Conservation (phyloP, 306 rosid genomes). For the Begonia fuchsioides region DNA sequence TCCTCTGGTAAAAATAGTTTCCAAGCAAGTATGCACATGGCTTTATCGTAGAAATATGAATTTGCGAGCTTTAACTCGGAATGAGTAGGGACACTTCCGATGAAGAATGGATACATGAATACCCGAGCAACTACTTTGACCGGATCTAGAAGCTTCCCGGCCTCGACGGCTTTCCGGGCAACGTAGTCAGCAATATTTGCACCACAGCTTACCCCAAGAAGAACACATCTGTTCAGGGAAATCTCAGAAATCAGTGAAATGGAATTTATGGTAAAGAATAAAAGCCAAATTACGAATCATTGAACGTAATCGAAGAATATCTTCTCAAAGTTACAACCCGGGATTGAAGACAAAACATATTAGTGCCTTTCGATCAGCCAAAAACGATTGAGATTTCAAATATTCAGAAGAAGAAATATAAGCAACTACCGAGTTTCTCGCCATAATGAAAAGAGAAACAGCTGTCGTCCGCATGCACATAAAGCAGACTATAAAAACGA, state of each 20-base stretch:
- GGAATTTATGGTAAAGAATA: too few relatives aligned
- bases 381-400: too few relatives aligned
- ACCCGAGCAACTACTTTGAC: slow-evolving; percentile 92
- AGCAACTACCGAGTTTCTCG: too few relatives aligned
- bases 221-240: slow-evolving; percentile 64
- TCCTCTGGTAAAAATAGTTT: slow-evolving; percentile 74
- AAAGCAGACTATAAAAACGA: too few relatives aligned
- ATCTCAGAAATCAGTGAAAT: slow-evolving; percentile 12
- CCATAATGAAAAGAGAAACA: too few relatives aligned
- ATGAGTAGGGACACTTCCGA: slow-evolving; percentile 79
- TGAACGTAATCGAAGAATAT: too few relatives aligned
- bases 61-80: slow-evolving; percentile 90
- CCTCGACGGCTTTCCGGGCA: slow-evolving; percentile 84
- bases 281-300: too few relatives aligned
- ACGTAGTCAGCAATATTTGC: slow-evolving; percentile 89
- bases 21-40: slow-evolving; percentile 81
- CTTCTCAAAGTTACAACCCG: too few relatives aligned
- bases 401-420: too few relatives aligned
- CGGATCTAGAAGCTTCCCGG: slow-evolving; percentile 77
- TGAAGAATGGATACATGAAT: slow-evolving; percentile 73
- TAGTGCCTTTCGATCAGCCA: too few relatives aligned
- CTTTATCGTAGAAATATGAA: slow-evolving; percentile 23
- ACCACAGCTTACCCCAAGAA: slow-evolving; percentile 95
- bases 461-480: too few relatives aligned
- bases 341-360: too few relatives aligned